Base-by-base conservation (phyloP, 2,329 filamentous ascomycete species). In the Alternaria triticina region DNA sequence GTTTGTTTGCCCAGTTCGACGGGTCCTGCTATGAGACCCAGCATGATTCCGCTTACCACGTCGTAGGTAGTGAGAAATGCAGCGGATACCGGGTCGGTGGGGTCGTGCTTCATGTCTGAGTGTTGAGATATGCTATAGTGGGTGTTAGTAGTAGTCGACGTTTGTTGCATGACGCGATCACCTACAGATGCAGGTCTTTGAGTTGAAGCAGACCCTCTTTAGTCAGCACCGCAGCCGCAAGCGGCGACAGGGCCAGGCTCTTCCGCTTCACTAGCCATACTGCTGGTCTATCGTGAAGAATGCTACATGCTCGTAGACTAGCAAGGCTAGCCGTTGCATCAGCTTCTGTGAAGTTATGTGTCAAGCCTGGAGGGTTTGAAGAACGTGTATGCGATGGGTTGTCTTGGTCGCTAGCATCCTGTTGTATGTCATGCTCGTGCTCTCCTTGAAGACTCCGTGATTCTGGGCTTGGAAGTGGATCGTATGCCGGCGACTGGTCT, bases 141-240 rank as follows among this genome's bases (percentile, higher is more conserved):
- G 17, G 12, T 40, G 20, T 54, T n/a, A 40, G 50, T 27, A 2
- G 23, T 12, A 11, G 2, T 11, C 9, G 17, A 9, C 20, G 9
- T 40, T 22, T 46, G 15, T 3, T 23, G 11, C 22, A 4, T 13
- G 17, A 13, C 45, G 25, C 23, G 11, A 15, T n/a, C 33, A 60
- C 70, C 61, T 62, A 77, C 69, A 78, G 65, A 36, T 75, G 70
- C 1, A 79, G 62, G 22, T 79, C 66, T 57, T 72, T 72, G 5
- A 57, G 33, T 17, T 56, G 54, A 1, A 78, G 22, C 3, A 75
- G 54, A 8, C 71, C 71, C 58, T 75, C 74, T 27, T 73, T 74
- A 13, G 67, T 61, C 1, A 80, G 65, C 10, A 76, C 67, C 5
- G 71, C 68, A 20, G 73, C 76, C 10, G 71, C 74, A 7, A 79